Evolutionary conservation across 305 asterid genomes (phyloP).

Genomic region (Solanum hybrid): DNA sequence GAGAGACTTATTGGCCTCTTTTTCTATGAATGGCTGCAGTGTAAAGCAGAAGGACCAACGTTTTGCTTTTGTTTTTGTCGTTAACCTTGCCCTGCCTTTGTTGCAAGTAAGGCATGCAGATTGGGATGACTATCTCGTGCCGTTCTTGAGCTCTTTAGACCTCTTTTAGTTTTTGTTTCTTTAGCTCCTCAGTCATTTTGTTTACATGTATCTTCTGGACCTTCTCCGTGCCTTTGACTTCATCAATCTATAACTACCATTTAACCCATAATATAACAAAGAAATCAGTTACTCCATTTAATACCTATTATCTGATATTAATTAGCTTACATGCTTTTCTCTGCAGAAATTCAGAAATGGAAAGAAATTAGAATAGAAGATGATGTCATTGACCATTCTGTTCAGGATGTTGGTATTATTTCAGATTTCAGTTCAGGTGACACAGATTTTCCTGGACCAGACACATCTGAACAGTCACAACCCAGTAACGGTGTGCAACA

Average conservation of each 20-base stretch:
- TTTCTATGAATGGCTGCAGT: not conserved
- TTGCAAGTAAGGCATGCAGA: not conserved
- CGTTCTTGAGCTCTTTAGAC: not conserved
- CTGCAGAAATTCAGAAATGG: slow-evolving; percentile 56
- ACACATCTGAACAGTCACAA: slow-evolving; percentile 13
- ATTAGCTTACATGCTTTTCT: not conserved
- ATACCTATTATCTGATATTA: slow-evolving; percentile 4
- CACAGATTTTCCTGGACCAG: slow-evolving; percentile 14
- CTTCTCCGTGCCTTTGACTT: not conserved
- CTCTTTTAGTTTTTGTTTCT: not conserved
- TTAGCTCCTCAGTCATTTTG: not conserved
- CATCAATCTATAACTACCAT: not conserved
- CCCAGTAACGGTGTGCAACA: slow-evolving; percentile 13
- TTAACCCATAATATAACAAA: not conserved
- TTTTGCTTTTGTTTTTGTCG: not conserved
- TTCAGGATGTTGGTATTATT: slow-evolving; percentile 14
- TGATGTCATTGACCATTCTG: slow-evolving; percentile 19
- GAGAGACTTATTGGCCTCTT: not conserved
- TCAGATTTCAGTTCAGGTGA: slow-evolving; percentile 13
- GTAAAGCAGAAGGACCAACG: not conserved
- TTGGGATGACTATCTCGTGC: not conserved
- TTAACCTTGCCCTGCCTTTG: not conserved
- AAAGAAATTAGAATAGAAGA: slow-evolving; percentile 46
- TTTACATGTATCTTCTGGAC: not conserved
- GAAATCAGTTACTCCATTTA: not conserved